These are phyloP conservation scores for Fusarium sp. DNA, from an alignment of 2,329 filamentous ascomycete genomes.

Conservation along the genomic window DNA sequence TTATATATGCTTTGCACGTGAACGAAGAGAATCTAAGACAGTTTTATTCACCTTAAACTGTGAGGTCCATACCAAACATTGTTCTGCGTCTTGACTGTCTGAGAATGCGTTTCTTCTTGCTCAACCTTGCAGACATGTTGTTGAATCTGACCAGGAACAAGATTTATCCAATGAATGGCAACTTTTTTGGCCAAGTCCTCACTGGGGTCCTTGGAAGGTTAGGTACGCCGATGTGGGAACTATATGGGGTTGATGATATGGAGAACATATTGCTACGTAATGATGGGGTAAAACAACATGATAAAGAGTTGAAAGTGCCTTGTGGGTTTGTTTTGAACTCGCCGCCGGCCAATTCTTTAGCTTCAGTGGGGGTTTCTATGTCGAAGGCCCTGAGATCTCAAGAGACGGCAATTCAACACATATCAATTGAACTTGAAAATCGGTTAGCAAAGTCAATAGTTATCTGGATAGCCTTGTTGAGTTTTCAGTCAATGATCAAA, in stretches of 20 bases:
- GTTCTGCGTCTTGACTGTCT: too few relatives aligned
- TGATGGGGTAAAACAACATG: slow-evolving; percentile 40
- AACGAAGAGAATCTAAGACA: not conserved
- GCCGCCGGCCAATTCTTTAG: not conserved
- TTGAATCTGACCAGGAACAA: not conserved
- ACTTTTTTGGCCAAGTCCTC: not conserved
- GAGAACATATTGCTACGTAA: slow-evolving; percentile 38
- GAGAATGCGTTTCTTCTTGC: too few relatives aligned
- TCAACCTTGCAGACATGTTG: not conserved
- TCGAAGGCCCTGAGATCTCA: too few relatives aligned
- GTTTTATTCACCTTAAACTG: accelerated
- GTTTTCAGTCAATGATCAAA: not conserved
- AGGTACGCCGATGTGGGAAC: slow-evolving; percentile 7
- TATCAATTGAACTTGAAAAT: not conserved
- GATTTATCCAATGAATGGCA: not conserved
- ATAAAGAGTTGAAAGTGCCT: slow-evolving; percentile 31
- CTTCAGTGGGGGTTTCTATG: not conserved
- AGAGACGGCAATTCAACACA: too few relatives aligned
- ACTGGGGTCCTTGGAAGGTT: not conserved
- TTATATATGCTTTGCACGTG: not conserved
- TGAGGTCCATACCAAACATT: accelerated
- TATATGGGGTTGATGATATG: slow-evolving; percentile 6
- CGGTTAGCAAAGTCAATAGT: not conserved
- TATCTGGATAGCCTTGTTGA: not conserved
- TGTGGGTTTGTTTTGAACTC: slow-evolving; percentile 1